Conservation (phyloP, 768 basidiomycete genomes). For the Pleurotus platypus region DNA sequence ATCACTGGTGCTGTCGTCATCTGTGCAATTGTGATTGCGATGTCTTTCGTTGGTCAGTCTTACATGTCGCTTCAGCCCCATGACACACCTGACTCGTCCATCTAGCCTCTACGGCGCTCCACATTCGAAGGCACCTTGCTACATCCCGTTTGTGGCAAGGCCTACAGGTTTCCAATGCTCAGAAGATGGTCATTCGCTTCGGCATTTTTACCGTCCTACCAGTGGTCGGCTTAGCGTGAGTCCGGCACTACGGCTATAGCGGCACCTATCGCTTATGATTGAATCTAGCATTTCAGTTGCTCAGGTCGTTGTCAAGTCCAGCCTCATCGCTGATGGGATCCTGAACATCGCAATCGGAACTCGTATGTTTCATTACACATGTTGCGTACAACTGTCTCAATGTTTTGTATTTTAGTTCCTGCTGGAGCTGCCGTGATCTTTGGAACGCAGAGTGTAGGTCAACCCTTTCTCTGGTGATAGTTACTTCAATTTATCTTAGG, state of each 20-base stretch:
- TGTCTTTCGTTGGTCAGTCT: neutral
- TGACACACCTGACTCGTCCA: neutral
- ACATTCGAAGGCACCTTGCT: neutral
- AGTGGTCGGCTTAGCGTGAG: neutral
- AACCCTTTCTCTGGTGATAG: neutral
- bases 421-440: neutral
- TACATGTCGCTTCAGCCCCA: neutral
- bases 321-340: neutral
- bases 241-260: neutral
- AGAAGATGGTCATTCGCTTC: conserved; percentile 2
- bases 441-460: neutral
- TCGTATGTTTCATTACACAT: neutral
- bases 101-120: neutral
- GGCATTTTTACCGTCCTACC: neutral
- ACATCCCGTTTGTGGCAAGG: neutral
- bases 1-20: conserved; percentile 1
- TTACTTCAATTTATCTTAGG: neutral
- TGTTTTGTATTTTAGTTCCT: neutral
- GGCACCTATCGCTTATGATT: neutral
- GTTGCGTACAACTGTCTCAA: neutral
- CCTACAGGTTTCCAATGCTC: neutral
- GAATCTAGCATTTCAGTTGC: neutral
- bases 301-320: neutral
- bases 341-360: neutral
- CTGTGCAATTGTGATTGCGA: neutral